Evolutionary conservation across 2,329 filamentous ascomycete species (phyloP).

Genomic region (Trichoderma koningiopsis): DNA sequence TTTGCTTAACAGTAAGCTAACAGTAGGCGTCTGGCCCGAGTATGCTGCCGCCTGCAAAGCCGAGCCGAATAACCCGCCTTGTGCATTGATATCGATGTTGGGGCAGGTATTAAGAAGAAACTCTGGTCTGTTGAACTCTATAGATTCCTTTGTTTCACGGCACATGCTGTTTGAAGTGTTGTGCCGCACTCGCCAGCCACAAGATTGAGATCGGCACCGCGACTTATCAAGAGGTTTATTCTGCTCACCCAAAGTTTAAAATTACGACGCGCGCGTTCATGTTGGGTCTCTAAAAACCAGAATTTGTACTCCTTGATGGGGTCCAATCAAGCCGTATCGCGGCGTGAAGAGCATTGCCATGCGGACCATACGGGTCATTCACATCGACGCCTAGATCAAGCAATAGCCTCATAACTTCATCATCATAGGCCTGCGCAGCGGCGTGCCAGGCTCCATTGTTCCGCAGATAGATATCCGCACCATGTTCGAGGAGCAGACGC

Average conservation of each 20-base stretch:
- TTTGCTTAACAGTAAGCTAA: slow-evolving; percentile 18
- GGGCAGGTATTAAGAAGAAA: neutral
- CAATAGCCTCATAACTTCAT: neutral
- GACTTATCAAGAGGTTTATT: slow-evolving; percentile 12
- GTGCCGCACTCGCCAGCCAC: slow-evolving; percentile 1
- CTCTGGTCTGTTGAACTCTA: no score
- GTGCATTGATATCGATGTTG: slow-evolving; percentile 18
- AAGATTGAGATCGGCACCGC: slow-evolving; percentile 12
- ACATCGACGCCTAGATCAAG: neutral
- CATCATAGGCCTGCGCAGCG: no score
- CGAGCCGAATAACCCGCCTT: slow-evolving; percentile 25
- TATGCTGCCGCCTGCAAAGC: slow-evolving; percentile 28
- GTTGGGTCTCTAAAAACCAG: no score
- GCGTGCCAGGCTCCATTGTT: neutral
- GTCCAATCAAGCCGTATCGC: neutral
- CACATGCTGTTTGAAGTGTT: slow-evolving; percentile 27
- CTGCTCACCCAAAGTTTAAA: neutral
- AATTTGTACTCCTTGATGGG: no score
- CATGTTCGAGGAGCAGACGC: neutral
- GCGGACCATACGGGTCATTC: neutral
- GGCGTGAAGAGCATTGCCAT: slow-evolving; percentile 2
- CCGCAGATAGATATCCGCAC: neutral
- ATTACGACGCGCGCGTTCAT: no score
- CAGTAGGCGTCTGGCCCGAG: neutral
- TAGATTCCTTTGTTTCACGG: no score